Conservation (phyloP, 345 rosid genomes). For the Eucalyptus tenuipes region DNA sequence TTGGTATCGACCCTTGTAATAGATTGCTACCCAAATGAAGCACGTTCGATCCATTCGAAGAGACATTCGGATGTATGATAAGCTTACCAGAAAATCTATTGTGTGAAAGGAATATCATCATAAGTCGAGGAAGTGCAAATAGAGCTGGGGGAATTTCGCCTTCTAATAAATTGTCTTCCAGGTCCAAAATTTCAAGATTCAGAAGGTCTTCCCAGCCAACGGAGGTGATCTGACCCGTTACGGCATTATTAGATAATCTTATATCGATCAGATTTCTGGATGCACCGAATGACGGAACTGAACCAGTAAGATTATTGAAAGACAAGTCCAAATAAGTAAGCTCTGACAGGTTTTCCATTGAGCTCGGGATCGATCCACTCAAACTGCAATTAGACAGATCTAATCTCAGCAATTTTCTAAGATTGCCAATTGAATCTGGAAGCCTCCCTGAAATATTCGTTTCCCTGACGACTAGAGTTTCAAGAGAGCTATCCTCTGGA, state of each 20-base stretch:
- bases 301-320: constrained; percentile 8
- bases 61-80: background rate
- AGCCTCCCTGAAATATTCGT: constrained; percentile 13
- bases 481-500: background rate
- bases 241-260: constrained; percentile 1
- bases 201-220: constrained; percentile 5
- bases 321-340: constrained; percentile 21
- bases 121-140: background rate
- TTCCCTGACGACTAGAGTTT: background rate
- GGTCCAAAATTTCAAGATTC: constrained; percentile 9
- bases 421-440: constrained; percentile 16
- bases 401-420: no score
- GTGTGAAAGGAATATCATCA: background rate
- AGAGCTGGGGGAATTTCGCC: constrained; percentile 19
- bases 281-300: constrained; percentile 4
- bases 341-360: constrained; percentile 5
- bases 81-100: constrained; percentile 18
- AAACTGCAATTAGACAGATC: no score
- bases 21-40: constrained; percentile 29
- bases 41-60: background rate
- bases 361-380: background rate
- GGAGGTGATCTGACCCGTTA: constrained; percentile 11
- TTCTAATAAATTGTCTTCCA: constrained; percentile 5
- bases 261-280: constrained; percentile 4
- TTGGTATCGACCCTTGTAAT: constrained; percentile 16